phyloP scores from a whole-genome alignment of 1,284 basidiomycete genomes.

The Ustilago tritici region DNA sequence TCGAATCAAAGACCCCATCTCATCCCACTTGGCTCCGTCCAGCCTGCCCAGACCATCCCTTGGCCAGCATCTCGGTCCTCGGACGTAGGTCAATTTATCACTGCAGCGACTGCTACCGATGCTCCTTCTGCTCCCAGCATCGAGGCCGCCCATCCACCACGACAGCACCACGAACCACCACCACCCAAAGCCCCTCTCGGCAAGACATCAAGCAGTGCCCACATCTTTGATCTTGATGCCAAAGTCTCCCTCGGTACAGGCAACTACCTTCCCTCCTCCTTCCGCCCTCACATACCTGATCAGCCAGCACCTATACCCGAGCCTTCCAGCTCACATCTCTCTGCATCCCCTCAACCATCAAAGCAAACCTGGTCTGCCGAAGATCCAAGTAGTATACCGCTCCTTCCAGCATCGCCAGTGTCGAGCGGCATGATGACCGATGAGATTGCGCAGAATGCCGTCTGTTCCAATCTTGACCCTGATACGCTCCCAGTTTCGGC shows the following conservation, averaged over 20 bases:
- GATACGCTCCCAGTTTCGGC: conserved; percentile 51
- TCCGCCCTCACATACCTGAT: conserved; percentile 15
- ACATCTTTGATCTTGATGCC: conserved; percentile 52
- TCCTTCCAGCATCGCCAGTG: conserved; percentile 16
- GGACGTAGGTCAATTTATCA: neutral
- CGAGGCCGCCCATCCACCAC: neutral
- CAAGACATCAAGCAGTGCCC: conserved; percentile 8
- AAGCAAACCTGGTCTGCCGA: conserved; percentile 26
- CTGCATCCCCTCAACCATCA: neutral
- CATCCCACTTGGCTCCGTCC: conserved; percentile 32
- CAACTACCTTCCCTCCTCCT: conserved; percentile 35
- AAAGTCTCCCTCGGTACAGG: conserved; percentile 29
- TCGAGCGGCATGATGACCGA: conserved; percentile 20
- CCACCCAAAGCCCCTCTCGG: conserved; percentile 14
- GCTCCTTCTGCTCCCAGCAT: neutral
- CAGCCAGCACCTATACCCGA: conserved; percentile 34
- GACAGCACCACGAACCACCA: neutral
- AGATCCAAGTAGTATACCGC: conserved; percentile 35
- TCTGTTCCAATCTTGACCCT: conserved; percentile 22
- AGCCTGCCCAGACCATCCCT: conserved; percentile 28
- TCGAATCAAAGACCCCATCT: conserved; percentile 18
- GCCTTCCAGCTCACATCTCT: conserved; percentile 34
- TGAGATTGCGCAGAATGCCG: conserved; percentile 18
- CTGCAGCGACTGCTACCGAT: conserved; percentile 23
- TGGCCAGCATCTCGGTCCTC: conserved; percentile 17